Evolutionary conservation across 1,139 yeast genomes (phyloP).

Genomic region (Scheffersomyces cryptocercus): DNA sequence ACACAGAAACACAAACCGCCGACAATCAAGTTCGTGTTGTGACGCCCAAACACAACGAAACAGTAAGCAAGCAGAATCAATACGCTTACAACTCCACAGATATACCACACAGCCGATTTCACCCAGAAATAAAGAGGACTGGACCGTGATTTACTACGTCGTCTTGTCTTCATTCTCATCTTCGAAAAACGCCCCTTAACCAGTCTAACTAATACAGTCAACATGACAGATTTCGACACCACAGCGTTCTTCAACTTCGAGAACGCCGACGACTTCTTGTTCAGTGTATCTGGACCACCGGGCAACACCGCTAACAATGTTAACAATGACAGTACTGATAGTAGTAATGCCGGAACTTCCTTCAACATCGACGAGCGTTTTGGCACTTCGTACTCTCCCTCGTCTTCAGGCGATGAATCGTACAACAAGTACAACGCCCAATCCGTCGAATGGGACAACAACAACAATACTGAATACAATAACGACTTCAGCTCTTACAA

Average conservation of each 20-base stretch:
- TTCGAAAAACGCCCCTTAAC: no score
- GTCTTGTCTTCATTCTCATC: no score
- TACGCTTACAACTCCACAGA: no score
- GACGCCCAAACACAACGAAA: no score
- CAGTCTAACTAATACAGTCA: background rate
- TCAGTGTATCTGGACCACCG: slow-evolving; percentile 30
- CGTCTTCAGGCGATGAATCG: slow-evolving; percentile 16
- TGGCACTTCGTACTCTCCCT: slow-evolving; percentile 13
- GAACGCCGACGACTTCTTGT: slow-evolving; percentile 36
- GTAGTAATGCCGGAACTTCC: background rate
- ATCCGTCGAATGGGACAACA: slow-evolving; percentile 4
- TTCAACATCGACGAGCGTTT: background rate
- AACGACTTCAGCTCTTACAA: slow-evolving; percentile 4
- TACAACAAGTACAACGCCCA: slow-evolving; percentile 2
- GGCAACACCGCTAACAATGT: slow-evolving; percentile 4
- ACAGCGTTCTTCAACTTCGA: slow-evolving; percentile 32
- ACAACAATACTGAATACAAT: background rate
- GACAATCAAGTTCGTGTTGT: no score
- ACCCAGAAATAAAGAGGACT: no score
- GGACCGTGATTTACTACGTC: no score
- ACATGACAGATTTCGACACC: slow-evolving; percentile 19
- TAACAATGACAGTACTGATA: background rate
- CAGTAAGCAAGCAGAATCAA: no score
- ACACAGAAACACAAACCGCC: no score
- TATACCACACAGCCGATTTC: no score